These are phyloP conservation scores for Firmiana major DNA, from an alignment of 345 rosid species.

Conservation along the genomic window DNA sequence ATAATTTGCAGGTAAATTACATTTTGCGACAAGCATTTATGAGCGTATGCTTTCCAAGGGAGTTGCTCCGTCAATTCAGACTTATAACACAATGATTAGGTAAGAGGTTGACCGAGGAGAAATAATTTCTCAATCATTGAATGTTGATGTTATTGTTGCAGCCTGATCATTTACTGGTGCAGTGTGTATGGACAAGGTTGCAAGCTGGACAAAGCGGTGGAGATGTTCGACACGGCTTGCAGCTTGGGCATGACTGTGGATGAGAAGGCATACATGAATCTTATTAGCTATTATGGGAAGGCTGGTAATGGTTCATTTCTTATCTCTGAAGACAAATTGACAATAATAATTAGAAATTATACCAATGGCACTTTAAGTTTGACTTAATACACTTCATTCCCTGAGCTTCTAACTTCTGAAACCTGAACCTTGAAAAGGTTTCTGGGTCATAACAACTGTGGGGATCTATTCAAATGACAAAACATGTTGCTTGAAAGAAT, in stretches of 20 bases:
- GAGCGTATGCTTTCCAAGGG: constrained; percentile 56
- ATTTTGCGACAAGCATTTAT: constrained; percentile 54
- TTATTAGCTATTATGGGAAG: constrained; percentile 62
- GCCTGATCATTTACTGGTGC: constrained; percentile 28
- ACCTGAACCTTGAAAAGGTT: neutral
- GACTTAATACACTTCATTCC: neutral
- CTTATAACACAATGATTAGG: constrained; percentile 79
- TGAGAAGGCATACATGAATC: constrained; percentile 80
- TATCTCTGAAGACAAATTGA: neutral
- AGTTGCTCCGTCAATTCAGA: constrained; percentile 64
- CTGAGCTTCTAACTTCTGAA: neutral
- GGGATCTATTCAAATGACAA: neutral
- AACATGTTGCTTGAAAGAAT: neutral
- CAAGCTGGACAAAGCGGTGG: constrained; percentile 63
- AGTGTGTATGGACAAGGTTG: constrained; percentile 69
- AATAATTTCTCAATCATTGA: neutral
- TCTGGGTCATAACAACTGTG: neutral
- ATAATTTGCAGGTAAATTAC: constrained; percentile 53
- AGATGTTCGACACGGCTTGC: constrained; percentile 47
- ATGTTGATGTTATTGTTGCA: constrained; percentile 12
- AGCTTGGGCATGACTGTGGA: constrained; percentile 48
- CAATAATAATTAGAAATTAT: neutral
- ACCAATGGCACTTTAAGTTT: neutral
- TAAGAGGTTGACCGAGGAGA: constrained; percentile 19
- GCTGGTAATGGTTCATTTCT: constrained; percentile 48